Conservation (phyloP, 495 filamentous ascomycete species). For the Peziza echinospora region DNA sequence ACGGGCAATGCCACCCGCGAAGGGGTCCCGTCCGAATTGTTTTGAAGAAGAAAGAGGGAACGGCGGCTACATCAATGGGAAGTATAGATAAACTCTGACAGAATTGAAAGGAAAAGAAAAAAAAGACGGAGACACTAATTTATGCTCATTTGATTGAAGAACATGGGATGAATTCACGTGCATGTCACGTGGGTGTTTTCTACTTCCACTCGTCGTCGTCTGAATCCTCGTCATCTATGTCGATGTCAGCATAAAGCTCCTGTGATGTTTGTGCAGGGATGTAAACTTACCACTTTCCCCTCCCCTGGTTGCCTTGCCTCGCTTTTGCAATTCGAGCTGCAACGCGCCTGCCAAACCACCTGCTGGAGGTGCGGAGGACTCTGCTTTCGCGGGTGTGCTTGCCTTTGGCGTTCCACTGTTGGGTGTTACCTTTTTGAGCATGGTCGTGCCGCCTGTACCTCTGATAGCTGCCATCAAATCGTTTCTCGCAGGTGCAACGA, state of each 20-base stretch:
- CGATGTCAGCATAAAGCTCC: conserved; percentile 11
- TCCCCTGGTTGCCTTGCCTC: conserved; percentile 56
- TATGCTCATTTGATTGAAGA: too few species aligned
- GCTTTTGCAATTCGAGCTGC: conserved; percentile 48
- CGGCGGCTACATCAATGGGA: too few species aligned
- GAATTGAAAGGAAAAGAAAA: too few species aligned
- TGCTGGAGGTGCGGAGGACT: conserved; percentile 29
- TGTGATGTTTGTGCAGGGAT: background rate
- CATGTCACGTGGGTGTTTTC: too few species aligned
- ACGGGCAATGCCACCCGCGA: too few species aligned
- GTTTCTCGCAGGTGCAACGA: conserved; percentile 26
- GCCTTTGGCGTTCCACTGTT: background rate
- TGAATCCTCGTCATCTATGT: conserved; percentile 50
- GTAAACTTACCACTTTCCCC: conserved; percentile 63
- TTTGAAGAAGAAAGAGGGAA: too few species aligned
- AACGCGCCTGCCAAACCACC: conserved; percentile 50
- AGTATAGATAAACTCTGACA: too few species aligned
- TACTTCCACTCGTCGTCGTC: conserved; percentile 55
- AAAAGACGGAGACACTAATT: too few species aligned
- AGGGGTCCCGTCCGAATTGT: too few species aligned
- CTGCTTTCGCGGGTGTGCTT: conserved; percentile 6
- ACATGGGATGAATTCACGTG: too few species aligned
- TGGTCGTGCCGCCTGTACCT: conserved; percentile 45
- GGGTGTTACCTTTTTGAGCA: conserved; percentile 50
- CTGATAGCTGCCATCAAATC: conserved; percentile 68